phyloP scores from a whole-genome alignment of 2,329 filamentous ascomycete genomes.

The Fusarium coicis region DNA sequence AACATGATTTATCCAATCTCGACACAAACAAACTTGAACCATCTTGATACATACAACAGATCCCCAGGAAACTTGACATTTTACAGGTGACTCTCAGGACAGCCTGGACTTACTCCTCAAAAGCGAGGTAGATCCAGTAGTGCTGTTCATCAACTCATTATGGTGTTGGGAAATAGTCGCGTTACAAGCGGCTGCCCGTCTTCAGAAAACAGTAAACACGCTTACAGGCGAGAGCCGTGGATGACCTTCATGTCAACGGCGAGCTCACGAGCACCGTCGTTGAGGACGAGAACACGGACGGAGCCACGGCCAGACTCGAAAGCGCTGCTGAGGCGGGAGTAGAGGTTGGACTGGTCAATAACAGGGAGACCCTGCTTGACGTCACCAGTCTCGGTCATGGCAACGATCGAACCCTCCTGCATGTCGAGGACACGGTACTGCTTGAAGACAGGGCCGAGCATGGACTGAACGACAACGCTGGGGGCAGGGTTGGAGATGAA shows the following conservation, averaged over 20 bases:
- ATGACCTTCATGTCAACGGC: slow-evolving; percentile 99
- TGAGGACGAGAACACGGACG: slow-evolving; percentile 95
- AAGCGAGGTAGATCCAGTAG: slow-evolving; percentile 27
- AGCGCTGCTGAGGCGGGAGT: slow-evolving; percentile 80
- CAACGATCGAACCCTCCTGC: slow-evolving; percentile 84
- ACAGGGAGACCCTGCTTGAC: slow-evolving; percentile 96
- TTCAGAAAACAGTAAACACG: slow-evolving; percentile 34
- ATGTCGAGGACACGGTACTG: slow-evolving; percentile 99
- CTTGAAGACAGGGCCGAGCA: slow-evolving; percentile 99
- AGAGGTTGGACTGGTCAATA: slow-evolving; percentile 93
- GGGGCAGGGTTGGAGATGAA: slow-evolving; percentile 97
- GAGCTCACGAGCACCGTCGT: slow-evolving; percentile 91
- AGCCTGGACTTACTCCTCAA: slow-evolving; percentile 23
- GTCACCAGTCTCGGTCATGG: slow-evolving; percentile 99
- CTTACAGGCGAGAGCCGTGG: slow-evolving; percentile 78
- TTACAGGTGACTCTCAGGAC: slow-evolving; percentile 33
- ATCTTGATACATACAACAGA: slow-evolving; percentile 43
- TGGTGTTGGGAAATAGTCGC: slow-evolving; percentile 35
- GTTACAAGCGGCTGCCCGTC: slow-evolving; percentile 38
- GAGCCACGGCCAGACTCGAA: slow-evolving; percentile 94
- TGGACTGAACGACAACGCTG: slow-evolving; percentile 98
- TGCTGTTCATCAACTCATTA: slow-evolving; percentile 27
- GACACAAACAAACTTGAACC: slow-evolving; percentile 43
- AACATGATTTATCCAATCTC: slow-evolving; percentile 49
- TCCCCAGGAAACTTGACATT: slow-evolving; percentile 30